Evolutionary conservation across 2,329 filamentous ascomycete genomes (phyloP), one percentile per base, ranked within the genome.

Genomic region (Berkeleyomyces basicola): DNA sequence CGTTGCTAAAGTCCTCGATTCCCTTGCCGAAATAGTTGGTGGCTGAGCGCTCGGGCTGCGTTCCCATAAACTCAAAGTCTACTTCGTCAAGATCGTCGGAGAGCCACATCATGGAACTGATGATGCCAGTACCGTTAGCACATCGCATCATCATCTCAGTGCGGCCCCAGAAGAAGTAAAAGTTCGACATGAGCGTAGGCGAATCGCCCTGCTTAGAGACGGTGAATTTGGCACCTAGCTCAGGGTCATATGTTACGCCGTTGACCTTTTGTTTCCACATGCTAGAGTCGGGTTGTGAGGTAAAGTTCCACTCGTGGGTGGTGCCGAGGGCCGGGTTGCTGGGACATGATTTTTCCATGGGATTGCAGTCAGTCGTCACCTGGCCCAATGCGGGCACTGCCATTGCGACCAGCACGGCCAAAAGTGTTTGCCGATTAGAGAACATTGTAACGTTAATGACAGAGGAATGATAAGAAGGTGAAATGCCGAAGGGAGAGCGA

Each of bases 71-170:
- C 70, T 93, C 88, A 82, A 88, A 92, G 70, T 96, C 90, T 47
- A 95, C 84, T 74, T 95, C 89, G 71, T 95, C 90, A 11, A 92
- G 79, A 68, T 90, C 85, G 68, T 93, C 86, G 59, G 87, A 92
- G 67, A 93, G 79, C 72, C 92, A 79, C 71, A 95, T 91, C 69
- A 95, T 85, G 66, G 87, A 84, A 69, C 85, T 90, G 68, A 96
- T 82, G 66, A 96, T 85, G 60, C 90, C 90, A 6, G 75, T 76
- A 16, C 90, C 90, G 0, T 77, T 75, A 0, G 90, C 84, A 3
- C 87, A 87, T 75, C 89, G 88, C 77, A 95, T 81, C 67, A 82
- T 78, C 64, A 92, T 79, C 73, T 93, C 88, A 63, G 89, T 84
- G 65, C 84, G 82, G 61, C 90, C 90, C 67, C 87, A 92, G 77